Evolutionary conservation across 31 red algal species (phyloP), one percentile per base, ranked within the genome.

Genomic region (Pterothamnion heteromorphum): DNA sequence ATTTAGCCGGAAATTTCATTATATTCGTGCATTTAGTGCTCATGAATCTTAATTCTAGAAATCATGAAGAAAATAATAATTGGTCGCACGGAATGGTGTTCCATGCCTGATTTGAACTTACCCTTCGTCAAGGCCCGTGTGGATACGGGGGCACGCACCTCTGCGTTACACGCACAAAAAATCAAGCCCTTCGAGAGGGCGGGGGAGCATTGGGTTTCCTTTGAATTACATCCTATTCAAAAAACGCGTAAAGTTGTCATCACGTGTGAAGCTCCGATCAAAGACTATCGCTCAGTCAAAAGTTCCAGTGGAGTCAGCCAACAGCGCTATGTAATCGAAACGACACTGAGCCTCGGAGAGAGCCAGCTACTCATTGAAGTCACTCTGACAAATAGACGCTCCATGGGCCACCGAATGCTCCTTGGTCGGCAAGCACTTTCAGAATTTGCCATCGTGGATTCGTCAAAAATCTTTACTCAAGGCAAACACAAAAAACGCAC

Each of bases 71-170:
- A 84, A 18, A 18, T 89, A 20, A 89, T n/a, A 9, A 43, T 89
- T 43, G 85, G 85, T 72, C 74, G 85, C 39, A 30, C 39, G 4
- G 85, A 89, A 72, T 89, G 85, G 85, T 30, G 57, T 5, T 44
- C 85, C 5, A 18, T 89, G 20, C 85, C 85, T 5, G 36, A 89
- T 30, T 20, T 89, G 5, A 20, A 20, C n/a, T 74, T 89, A 18
- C 36, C 18, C 14, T 9, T 14, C 9, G 74, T 89, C 85, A 89
- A 89, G 31, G 85, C 85, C 43, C 57, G 74, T n/a, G 43, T 89
- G 4, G 85, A 89, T 74, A 89, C 85, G 5, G 85, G 85, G n/a
- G 85, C 85, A 74, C 85, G 85, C 9, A 89, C 85, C 14, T 89
- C 85, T 26, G 31, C 39, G 39, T 31, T 89, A n/a, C 85, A 89